Conservation (phyloP, 179 eudicot genomes). For the Amaranthus tricolor region DNA sequence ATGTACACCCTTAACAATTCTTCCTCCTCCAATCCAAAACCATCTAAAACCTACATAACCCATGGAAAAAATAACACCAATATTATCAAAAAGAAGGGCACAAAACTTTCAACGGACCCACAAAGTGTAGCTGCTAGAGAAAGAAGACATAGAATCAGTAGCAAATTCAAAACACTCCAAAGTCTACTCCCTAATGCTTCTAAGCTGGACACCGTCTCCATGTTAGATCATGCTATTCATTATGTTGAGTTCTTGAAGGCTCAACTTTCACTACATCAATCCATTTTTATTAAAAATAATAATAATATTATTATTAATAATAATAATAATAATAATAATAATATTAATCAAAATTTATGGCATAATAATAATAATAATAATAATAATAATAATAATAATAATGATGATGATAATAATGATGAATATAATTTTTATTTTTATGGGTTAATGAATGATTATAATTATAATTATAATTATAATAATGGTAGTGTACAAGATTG, state of each 20-base stretch:
- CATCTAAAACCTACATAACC: background rate
- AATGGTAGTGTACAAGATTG: background rate
- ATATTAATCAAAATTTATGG: background rate
- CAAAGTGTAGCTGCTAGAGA: slow-evolving; percentile 84
- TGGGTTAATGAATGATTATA: slow-evolving; percentile 11
- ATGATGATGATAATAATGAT: background rate
- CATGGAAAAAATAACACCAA: background rate
- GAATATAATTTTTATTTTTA: background rate
- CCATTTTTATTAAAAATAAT: slow-evolving; percentile 25
- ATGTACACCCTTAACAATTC: slow-evolving; percentile 16
- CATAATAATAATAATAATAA: background rate
- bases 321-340: background rate
- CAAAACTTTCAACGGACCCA: slow-evolving; percentile 76
- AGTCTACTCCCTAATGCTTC: slow-evolving; percentile 77
- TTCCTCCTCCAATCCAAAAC: background rate
- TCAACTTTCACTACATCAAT: slow-evolving; percentile 59
- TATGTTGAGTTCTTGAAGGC: slow-evolving; percentile 74
- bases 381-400: background rate
- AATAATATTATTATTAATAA: background rate
- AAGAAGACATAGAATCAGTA: slow-evolving; percentile 72
- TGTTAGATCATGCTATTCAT: slow-evolving; percentile 76
- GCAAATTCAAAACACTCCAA: slow-evolving; percentile 62
- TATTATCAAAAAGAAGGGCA: slow-evolving; percentile 13
- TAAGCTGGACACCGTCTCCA: slow-evolving; percentile 75
- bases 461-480: slow-evolving; percentile 2